Conservation (phyloP, 352 stramenopile species). For the Elongisporangium anandrum region DNA sequence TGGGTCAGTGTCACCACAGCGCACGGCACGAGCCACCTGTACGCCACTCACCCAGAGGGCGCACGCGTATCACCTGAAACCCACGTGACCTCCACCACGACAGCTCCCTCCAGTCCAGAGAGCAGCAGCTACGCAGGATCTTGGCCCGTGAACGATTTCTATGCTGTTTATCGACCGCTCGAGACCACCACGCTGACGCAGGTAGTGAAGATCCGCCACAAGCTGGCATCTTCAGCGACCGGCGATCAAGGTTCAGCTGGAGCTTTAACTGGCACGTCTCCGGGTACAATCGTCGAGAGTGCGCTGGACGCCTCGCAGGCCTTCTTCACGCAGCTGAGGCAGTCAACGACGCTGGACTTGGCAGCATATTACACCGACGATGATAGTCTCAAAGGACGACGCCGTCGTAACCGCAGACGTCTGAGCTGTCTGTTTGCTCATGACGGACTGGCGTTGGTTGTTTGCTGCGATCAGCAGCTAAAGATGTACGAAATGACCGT, state of each 20-base stretch:
- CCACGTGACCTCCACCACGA: constrained; percentile 36
- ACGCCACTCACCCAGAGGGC: constrained; percentile 73
- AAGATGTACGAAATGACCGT: constrained; percentile 63
- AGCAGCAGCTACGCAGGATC: not conserved
- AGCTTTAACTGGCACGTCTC: constrained; percentile 11
- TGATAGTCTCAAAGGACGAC: constrained; percentile 37
- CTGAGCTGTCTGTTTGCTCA: constrained; percentile 63
- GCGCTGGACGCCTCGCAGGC: constrained; percentile 68
- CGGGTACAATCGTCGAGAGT: constrained; percentile 50
- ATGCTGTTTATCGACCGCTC: constrained; percentile 51
- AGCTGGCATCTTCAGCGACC: constrained; percentile 27
- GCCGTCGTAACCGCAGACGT: constrained; percentile 42
- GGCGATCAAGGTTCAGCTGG: constrained; percentile 10
- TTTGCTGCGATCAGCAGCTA: constrained; percentile 53
- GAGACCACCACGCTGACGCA: constrained; percentile 64
- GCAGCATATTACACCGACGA: constrained; percentile 56
- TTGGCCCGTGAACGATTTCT: constrained; percentile 56
- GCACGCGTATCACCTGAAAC: constrained; percentile 62
- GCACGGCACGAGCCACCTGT: constrained; percentile 84
- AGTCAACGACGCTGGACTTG: constrained; percentile 46
- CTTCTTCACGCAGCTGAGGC: constrained; percentile 59
- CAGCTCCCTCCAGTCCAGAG: constrained; percentile 11
- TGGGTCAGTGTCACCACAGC: constrained; percentile 85
- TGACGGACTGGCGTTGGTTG: constrained; percentile 61
- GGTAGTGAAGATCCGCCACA: constrained; percentile 74